A percentile compares a stretch with the other conserved stretches of the same genome.
Evolutionary conservation across 805 yeast genomes (phyloP).

Genomic region (Candida golubevii): DNA sequence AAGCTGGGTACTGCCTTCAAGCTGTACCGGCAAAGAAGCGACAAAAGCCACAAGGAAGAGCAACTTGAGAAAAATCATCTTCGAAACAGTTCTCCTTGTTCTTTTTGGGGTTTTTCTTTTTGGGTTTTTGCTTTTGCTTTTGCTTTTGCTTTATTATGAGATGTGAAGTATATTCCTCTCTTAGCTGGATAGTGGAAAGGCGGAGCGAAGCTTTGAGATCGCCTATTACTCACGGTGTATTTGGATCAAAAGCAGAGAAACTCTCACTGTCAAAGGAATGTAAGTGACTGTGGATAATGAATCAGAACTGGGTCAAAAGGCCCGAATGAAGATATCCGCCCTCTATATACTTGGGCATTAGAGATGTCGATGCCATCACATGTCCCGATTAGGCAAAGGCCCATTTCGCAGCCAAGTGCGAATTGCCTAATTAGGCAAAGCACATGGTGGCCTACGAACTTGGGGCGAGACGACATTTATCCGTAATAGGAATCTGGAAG

Average conservation of each 20-base stretch:
- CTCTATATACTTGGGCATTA: too few species aligned
- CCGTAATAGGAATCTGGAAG: constrained; percentile 1
- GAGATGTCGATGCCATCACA: constrained; percentile 1
- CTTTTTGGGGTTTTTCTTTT: too few species aligned
- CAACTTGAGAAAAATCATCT: constrained; percentile 5
- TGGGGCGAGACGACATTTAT: neutral
- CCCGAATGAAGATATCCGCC: too few species aligned
- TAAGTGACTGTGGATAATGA: too few species aligned
- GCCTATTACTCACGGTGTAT: neutral
- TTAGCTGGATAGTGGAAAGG: too few species aligned
- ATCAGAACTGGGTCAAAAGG: too few species aligned
- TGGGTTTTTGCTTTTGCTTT: too few species aligned
- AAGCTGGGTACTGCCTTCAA: neutral
- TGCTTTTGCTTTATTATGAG: too few species aligned
- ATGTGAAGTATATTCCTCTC: too few species aligned
- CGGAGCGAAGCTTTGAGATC: too few species aligned
- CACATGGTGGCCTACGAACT: neutral
- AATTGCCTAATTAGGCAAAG: constrained; percentile 15
- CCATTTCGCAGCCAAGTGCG: constrained; percentile 14
- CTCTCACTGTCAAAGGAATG: too few species aligned
- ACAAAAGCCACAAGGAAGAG: constrained; percentile 7
- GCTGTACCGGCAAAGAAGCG: constrained; percentile 8
- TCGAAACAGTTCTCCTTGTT: too few species aligned
- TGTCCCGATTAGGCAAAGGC: constrained; percentile 14
- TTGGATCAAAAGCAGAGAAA: neutral